phyloP scores from a whole-genome alignment of 805 yeast genomes.

The Maudiozyma saulgeensis region DNA sequence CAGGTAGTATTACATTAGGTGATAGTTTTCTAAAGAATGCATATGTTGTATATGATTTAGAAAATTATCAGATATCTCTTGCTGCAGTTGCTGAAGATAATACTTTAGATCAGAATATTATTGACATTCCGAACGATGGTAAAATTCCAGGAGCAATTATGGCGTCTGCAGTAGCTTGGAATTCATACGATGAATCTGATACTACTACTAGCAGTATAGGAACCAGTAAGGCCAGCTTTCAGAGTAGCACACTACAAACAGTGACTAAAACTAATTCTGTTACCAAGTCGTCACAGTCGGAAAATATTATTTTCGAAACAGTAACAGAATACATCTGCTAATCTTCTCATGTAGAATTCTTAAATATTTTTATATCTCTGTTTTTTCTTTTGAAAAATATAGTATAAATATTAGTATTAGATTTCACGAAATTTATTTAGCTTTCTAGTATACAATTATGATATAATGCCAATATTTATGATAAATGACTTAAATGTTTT shows the following conservation, averaged over 20 bases:
- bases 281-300: neutral
- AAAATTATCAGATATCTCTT: slow-evolving; percentile 33
- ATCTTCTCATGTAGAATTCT: too few relatives aligned
- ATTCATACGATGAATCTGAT: slow-evolving; percentile 5
- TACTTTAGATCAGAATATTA: slow-evolving; percentile 31
- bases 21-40: slow-evolving; percentile 44
- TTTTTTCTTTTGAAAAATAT: too few relatives aligned
- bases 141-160: slow-evolving; percentile 42
- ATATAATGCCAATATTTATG: neutral
- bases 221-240: neutral
- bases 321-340: neutral
- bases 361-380: too few relatives aligned
- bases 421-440: neutral
- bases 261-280: neutral
- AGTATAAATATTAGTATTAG: too few relatives aligned
- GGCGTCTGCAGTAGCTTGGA: slow-evolving; percentile 31
- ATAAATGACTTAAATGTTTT: too few relatives aligned
- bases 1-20: slow-evolving; percentile 38
- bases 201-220: neutral
- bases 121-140: slow-evolving; percentile 33
- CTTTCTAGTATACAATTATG: neutral
- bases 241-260: neutral
- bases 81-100: slow-evolving; percentile 31
- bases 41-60: slow-evolving; percentile 48
- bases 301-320: neutral